phyloP scores from a whole-genome alignment of 768 basidiomycete species.

The Mycena galopus region DNA sequence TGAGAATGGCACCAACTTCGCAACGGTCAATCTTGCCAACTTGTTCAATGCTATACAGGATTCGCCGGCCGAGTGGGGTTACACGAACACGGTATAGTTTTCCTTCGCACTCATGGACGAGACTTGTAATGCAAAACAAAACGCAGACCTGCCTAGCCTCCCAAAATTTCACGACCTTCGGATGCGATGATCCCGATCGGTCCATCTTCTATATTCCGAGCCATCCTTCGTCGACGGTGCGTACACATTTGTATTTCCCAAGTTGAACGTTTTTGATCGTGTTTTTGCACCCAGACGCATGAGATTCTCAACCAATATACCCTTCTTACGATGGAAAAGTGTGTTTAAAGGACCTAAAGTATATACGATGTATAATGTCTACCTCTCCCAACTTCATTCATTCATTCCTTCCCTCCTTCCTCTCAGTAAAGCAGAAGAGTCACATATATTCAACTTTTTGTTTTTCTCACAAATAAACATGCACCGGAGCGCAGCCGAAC shows the following conservation, averaged over 20 bases:
- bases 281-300: conserved; percentile 21
- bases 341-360: conserved; percentile 5
- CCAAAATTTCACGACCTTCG: conserved; percentile 36
- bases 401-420: no score
- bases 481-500: no score
- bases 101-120: neutral
- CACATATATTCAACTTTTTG: no score
- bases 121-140: neutral
- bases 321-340: conserved; percentile 24
- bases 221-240: conserved; percentile 36
- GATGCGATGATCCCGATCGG: conserved; percentile 36
- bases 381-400: no score
- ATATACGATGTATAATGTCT: neutral
- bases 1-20: conserved; percentile 39
- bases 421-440: no score
- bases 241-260: neutral
- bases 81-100: conserved; percentile 30
- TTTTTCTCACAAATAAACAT: no score
- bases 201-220: conserved; percentile 38
- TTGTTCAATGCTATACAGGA: conserved; percentile 27
- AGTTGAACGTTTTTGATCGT: neutral
- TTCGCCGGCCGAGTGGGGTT: conserved; percentile 27
- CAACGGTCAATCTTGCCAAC: conserved; percentile 33
- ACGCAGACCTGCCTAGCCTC: conserved; percentile 35
- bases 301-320: conserved; percentile 36